Evolutionary conservation across 2,329 filamentous ascomycete species (phyloP).

Genomic region (Penicillium sp.): DNA sequence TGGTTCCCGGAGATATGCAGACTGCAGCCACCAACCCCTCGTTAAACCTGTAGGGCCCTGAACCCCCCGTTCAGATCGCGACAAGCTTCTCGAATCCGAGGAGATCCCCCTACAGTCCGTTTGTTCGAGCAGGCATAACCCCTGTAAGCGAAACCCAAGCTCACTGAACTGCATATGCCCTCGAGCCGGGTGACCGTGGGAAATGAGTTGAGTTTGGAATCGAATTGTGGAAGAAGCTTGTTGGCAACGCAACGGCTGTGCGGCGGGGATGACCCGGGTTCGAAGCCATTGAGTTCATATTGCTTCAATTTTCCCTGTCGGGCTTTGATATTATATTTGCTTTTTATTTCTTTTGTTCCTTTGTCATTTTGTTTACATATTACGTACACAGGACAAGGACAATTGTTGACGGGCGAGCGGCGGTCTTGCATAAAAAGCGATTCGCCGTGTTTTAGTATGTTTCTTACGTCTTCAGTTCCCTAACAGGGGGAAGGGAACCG

Average conservation of each 20-base stretch:
- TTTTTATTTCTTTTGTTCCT: too few relatives aligned
- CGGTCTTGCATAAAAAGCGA: neutral
- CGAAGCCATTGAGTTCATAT: neutral
- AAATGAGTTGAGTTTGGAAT: neutral
- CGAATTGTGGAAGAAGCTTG: constrained; percentile 6
- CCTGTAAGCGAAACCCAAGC: constrained; percentile 1
- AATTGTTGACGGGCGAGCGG: neutral
- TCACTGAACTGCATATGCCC: neutral
- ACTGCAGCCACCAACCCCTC: constrained; percentile 1
- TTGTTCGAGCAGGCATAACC: constrained; percentile 3
- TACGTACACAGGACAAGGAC: neutral
- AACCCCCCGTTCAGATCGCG: constrained; percentile 3
- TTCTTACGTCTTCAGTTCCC: neutral
- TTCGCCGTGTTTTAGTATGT: neutral
- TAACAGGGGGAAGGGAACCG: neutral
- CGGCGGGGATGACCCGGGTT: neutral
- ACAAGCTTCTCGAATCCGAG: constrained; percentile 9
- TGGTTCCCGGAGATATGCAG: constrained; percentile 2
- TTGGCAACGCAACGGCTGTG: constrained; percentile 3
- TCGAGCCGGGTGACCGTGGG: neutral
- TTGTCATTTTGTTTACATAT: neutral
- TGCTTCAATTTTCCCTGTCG: neutral
- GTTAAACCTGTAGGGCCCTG: neutral
- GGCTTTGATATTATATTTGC: too few relatives aligned
- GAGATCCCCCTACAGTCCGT: constrained; percentile 2